phyloP scores from a whole-genome alignment of 2,329 filamentous ascomycete genomes.

The Cordyceps tenuipes region DNA sequence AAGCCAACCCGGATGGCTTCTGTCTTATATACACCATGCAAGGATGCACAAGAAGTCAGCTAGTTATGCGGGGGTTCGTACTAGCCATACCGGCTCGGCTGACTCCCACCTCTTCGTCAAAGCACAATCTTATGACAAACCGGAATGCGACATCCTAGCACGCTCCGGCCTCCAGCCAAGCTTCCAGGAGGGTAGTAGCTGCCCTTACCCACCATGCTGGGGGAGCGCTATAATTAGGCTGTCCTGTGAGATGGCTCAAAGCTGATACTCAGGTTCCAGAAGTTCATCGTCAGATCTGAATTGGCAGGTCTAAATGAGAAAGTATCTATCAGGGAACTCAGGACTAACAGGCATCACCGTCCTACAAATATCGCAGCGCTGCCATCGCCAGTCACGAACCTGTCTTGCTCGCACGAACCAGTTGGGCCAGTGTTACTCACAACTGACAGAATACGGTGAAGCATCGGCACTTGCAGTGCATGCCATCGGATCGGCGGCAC shows the following conservation, averaged over 20 bases:
- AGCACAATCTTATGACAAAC: conserved; percentile 9
- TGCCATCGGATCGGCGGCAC: not conserved
- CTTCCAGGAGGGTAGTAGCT: not conserved
- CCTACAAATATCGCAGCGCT: too few species aligned
- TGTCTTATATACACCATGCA: not conserved
- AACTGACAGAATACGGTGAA: too few species aligned
- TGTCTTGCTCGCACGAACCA: not conserved
- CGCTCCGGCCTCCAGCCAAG: not conserved
- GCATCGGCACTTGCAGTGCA: not conserved
- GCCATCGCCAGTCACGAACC: too few species aligned
- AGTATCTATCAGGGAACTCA: too few species aligned
- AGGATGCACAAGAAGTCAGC: not conserved
- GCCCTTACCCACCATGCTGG: conserved; percentile 5
- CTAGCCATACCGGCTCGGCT: too few species aligned
- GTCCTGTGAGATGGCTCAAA: not conserved
- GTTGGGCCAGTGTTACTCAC: too few species aligned
- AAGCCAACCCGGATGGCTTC: not conserved
- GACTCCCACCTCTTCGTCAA: conserved; percentile 1
- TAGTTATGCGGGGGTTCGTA: conserved; percentile 3
- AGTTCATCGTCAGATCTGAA: too few species aligned
- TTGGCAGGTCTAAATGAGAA: too few species aligned
- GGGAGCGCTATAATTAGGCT: not conserved
- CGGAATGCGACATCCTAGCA: not conserved
- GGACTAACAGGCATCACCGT: too few species aligned
- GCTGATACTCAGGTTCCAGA: not conserved